Conservation (phyloP, 2,329 filamentous ascomycete species). For the Aspergillus ustus region DNA sequence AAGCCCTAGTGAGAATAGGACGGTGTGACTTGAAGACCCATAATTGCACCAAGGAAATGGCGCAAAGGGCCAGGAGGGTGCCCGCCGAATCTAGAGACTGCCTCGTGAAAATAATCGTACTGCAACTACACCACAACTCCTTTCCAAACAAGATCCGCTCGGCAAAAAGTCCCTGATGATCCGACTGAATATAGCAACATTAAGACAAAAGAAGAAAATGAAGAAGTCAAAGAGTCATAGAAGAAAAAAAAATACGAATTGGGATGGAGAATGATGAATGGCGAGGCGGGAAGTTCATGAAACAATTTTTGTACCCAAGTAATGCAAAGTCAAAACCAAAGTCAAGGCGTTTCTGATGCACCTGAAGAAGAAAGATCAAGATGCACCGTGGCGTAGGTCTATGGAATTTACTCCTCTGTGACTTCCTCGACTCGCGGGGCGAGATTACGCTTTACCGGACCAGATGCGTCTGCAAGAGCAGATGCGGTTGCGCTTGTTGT, state of each 20-base stretch:
- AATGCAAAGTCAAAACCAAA: neutral
- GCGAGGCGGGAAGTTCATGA: neutral
- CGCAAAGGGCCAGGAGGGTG: no score
- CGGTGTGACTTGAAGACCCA: no score
- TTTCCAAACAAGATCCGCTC: neutral
- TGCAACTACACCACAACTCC: constrained; percentile 1
- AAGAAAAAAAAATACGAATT: neutral
- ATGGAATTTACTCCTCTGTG: constrained; percentile 39
- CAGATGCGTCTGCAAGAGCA: constrained; percentile 39
- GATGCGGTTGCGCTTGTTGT: constrained; percentile 45
- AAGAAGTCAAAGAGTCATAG: neutral
- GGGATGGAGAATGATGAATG: neutral
- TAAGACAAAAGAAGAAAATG: neutral
- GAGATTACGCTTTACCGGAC: constrained; percentile 45
- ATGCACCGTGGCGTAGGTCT: neutral
- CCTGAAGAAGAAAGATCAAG: neutral
- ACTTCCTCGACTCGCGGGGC: constrained; percentile 53
- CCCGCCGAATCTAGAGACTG: no score
- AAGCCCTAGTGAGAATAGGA: no score
- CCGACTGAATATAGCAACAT: neutral
- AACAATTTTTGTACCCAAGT: neutral
- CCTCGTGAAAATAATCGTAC: neutral
- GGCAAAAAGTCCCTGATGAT: neutral
- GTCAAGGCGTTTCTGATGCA: neutral
- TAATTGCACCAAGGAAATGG: no score